A percentile compares a stretch with the other conserved stretches of the same genome.
Evolutionary conservation across 257 asterid species (phyloP).

Genomic region (Gentiana macrophylla): DNA sequence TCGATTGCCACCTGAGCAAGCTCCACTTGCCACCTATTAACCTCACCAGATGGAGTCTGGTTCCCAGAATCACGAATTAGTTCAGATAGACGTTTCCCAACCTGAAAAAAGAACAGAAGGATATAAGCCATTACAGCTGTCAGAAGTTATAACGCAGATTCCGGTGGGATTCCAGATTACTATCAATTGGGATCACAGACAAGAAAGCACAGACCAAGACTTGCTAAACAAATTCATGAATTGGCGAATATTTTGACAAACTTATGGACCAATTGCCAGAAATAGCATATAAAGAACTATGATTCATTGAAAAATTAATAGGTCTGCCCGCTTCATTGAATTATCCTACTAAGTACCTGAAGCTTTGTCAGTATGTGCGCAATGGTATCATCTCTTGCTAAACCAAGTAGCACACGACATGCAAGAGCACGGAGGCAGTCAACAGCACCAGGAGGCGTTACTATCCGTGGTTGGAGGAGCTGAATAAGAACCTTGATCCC

Average conservation of each 20-base stretch:
- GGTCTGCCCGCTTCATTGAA: no score
- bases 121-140: not conserved
- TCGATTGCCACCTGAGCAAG: slow-evolving; percentile 89
- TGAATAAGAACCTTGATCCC: slow-evolving; percentile 96
- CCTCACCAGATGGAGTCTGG: slow-evolving; percentile 75
- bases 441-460: slow-evolving; percentile 89
- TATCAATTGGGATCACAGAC: not conserved
- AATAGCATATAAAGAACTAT: no score
- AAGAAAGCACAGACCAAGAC: not conserved
- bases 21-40: slow-evolving; percentile 91
- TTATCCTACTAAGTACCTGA: slow-evolving; percentile 41
- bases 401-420: slow-evolving; percentile 97
- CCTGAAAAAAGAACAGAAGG: slow-evolving; percentile 36
- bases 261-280: no score
- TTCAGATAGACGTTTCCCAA: slow-evolving; percentile 82
- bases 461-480: slow-evolving; percentile 94
- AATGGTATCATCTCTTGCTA: slow-evolving; percentile 95
- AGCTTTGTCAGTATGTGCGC: slow-evolving; percentile 97
- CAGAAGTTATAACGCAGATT: not conserved
- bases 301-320: no score
- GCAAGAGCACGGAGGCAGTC: slow-evolving; percentile 99
- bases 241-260: not conserved
- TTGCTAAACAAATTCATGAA: not conserved
- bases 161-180: not conserved
- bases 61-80: slow-evolving; percentile 93